Base-by-base conservation (phyloP, 164 flowering plant genomes). In the Liquidambar formosana region DNA sequence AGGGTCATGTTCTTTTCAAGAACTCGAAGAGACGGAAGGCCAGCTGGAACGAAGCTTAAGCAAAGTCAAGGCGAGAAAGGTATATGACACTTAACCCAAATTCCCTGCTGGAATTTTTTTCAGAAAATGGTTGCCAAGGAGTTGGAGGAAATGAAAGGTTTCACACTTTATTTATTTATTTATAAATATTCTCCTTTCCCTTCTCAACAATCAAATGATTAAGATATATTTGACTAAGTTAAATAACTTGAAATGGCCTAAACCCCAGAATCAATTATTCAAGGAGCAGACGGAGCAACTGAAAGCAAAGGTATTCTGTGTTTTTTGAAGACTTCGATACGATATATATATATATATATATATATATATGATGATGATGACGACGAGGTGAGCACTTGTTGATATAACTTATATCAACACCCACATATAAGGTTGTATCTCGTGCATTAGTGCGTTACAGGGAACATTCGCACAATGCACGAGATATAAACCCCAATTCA, bases 21-120 rank as follows among this genome's bases (percentile, higher is more conserved):
- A 82, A 51, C 82, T 82, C 26, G 65, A 75, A 47, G 72, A 72
- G 51, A 65, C 79, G 13, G 70, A 54, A 4, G 33, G 49, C 53
- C 79, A 77, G 65, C 69, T 82, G n/a, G 75, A 69, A 44, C 60
- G 22, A 43, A 79, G 79, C 63, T 65, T 82, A 15, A 44, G 52
- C 45, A 76, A 5, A 16, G 63, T 82, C 43, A 71, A 80, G 52
- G 73, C 73, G 15, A 77, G 77, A 79, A 82, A 82, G 82, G 85
- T 79, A 71, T 4, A 49, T 46, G 14, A 22, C 13, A 19, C 41
- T 33, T 33, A 33, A 33, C 2, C 41, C 2, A 2, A 19, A 4
- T 13, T 23, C 4, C 5, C 61, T 2, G 33, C 10, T 57, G 4
- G 22, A 57, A 56, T 19, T 33, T 33, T 33, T 33, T 33, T 33